Evolutionary conservation across 1,284 basidiomycete species (phyloP).

Genomic region (Malassezia arunalokei): DNA sequence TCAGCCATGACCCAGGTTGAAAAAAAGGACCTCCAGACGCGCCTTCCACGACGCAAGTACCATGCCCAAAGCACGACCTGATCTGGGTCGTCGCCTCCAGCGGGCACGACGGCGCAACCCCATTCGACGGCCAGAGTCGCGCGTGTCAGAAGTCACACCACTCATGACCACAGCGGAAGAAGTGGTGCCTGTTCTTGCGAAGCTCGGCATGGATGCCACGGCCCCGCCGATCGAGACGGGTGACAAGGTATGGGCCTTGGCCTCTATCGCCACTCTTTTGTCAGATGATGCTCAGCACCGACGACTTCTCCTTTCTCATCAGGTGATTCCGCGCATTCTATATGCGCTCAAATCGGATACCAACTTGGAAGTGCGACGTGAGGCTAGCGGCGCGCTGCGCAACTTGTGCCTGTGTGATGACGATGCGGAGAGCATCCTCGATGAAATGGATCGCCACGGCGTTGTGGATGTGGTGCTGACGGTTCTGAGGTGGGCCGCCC

Average conservation of each 20-base stretch:
- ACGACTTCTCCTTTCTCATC: conserved; percentile 20
- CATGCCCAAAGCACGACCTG: conserved; percentile 16
- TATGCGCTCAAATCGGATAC: conserved; percentile 26
- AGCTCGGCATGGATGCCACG: conserved; percentile 12
- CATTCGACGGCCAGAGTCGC: not conserved
- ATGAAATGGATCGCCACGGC: conserved; percentile 28
- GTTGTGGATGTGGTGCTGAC: conserved; percentile 21
- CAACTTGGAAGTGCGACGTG: conserved; percentile 31
- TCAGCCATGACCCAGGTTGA: not conserved
- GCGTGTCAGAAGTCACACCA: not conserved
- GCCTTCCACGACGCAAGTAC: too few relatives aligned
- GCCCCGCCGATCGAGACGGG: conserved; percentile 11
- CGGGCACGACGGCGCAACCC: conserved; percentile 12
- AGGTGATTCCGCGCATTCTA: conserved; percentile 30
- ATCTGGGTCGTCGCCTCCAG: conserved; percentile 1
- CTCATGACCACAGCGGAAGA: conserved; percentile 8
- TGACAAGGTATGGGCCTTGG: conserved; percentile 40
- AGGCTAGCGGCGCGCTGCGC: conserved; percentile 40
- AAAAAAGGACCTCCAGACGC: too few relatives aligned
- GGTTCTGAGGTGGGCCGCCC: conserved; percentile 26
- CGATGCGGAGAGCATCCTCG: conserved; percentile 16
- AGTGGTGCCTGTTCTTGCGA: conserved; percentile 29
- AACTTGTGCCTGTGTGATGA: conserved; percentile 39
- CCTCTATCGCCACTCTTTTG: conserved; percentile 31
- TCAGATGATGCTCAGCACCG: conserved; percentile 22